Conservation (phyloP, 106 monocot species). For the Dendrobium nobile region DNA sequence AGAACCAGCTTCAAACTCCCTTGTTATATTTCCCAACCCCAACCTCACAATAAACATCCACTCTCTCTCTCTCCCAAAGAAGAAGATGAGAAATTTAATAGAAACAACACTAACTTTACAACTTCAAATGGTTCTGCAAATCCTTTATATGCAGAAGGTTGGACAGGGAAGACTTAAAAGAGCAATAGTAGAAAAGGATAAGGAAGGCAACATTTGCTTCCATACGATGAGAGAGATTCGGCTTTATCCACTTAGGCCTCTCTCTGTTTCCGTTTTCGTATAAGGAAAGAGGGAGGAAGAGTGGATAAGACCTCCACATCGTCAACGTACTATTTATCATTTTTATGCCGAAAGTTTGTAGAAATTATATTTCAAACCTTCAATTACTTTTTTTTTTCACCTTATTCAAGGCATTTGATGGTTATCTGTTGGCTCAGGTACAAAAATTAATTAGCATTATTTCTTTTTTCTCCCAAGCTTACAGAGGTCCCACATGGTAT, state of each 20-base stretch:
- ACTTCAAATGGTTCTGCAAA: not conserved
- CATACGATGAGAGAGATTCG: slow-evolving; percentile 4
- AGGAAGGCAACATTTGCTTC: not conserved
- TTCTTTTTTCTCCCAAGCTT: no score
- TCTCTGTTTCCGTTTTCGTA: not conserved
- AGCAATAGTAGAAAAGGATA: no score
- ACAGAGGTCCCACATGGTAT: no score
- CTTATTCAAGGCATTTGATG: not conserved
- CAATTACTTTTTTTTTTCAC: not conserved
- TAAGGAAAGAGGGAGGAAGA: not conserved
- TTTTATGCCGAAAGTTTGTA: not conserved
- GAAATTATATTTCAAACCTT: not conserved
- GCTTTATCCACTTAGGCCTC: not conserved
- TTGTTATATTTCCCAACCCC: not conserved
- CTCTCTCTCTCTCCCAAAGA: not conserved
- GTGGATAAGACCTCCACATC: slow-evolving; percentile 11
- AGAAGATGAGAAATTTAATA: not conserved
- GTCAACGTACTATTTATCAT: not conserved
- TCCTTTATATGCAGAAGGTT: not conserved
- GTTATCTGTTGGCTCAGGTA: no score
- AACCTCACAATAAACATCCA: not conserved
- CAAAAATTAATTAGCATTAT: no score
- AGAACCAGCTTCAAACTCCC: not conserved
- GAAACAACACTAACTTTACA: not conserved
- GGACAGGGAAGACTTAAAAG: not conserved